Percentiles rank a stretch among this genome's conserved stretches.
Evolutionary conservation across 2,329 filamentous ascomycete genomes (phyloP).

Genomic region (Penicillium sp.): DNA sequence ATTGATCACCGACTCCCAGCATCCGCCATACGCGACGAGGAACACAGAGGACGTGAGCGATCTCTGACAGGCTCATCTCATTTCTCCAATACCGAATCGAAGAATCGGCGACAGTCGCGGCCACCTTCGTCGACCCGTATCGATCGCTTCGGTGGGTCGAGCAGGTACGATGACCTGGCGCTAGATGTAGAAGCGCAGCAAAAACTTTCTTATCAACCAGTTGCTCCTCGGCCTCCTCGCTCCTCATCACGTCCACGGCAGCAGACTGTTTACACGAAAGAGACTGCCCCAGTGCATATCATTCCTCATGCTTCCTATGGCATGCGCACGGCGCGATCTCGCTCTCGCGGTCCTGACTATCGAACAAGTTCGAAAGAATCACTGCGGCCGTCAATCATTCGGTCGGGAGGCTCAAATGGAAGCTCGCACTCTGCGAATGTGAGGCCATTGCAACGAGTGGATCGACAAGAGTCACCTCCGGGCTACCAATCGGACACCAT

Average conservation of each 20-base stretch:
- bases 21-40: constrained; percentile 1
- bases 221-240: not conserved
- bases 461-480: constrained; percentile 10
- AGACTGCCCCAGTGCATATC: constrained; percentile 3
- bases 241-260: not conserved
- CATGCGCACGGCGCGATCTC: constrained; percentile 4
- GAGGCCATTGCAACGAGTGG: not conserved
- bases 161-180: not conserved
- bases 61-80: not conserved
- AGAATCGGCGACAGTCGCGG: constrained; percentile 1
- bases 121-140: constrained; percentile 4
- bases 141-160: not conserved
- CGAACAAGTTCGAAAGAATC: not conserved
- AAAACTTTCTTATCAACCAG: not conserved
- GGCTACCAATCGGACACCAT: constrained; percentile 23
- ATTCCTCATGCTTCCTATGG: constrained; percentile 6
- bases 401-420: constrained; percentile 18
- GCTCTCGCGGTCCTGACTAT: constrained; percentile 10
- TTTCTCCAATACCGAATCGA: constrained; percentile 2
- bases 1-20: constrained; percentile 2
- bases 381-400: constrained; percentile 5
- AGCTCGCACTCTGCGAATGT: constrained; percentile 5
- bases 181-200: not conserved
- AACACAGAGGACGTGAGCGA: not conserved
- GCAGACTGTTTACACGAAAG: not conserved